phyloP scores from a whole-genome alignment of 108 stramenopile genomes.

The Cylindrotheca fusiformis region DNA sequence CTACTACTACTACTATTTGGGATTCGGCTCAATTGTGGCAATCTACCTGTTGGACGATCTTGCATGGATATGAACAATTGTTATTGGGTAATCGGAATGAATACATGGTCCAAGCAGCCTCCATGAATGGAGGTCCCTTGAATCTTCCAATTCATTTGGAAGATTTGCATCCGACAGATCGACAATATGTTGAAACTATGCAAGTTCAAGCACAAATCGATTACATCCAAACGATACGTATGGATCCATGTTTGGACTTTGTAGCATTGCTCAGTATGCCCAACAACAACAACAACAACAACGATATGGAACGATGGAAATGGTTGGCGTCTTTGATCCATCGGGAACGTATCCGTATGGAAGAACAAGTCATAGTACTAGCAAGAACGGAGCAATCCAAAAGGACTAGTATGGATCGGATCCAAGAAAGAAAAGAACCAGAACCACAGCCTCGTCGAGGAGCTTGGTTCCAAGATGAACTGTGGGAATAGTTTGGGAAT shows the following conservation, averaged over 20 bases:
- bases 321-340: conserved; percentile 45
- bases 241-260: conserved; percentile 79
- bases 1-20: conserved; percentile 40
- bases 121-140: conserved; percentile 43
- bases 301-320: conserved; percentile 18
- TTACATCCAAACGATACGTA: conserved; percentile 35
- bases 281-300: conserved; percentile 3
- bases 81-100: conserved; percentile 57
- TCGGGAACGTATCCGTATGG: conserved; percentile 53
- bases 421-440: background rate
- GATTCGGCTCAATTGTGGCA: conserved; percentile 65
- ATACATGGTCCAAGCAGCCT: conserved; percentile 50
- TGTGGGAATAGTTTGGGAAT: too few relatives aligned
- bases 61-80: conserved; percentile 36
- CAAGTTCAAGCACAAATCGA: conserved; percentile 49
- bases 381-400: background rate
- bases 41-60: conserved; percentile 60
- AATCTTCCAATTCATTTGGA: conserved; percentile 64
- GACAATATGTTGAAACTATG: conserved; percentile 42
- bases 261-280: conserved; percentile 49
- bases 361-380: conserved; percentile 14
- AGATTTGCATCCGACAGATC: conserved; percentile 43
- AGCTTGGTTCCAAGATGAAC: conserved; percentile 9
- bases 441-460: conserved; percentile 11
- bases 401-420: background rate